Percentiles rank a stretch among this genome's conserved stretches.
Conservation (phyloP, 371 early-diverging fungal species). For the Nematocida sp. region DNA sequence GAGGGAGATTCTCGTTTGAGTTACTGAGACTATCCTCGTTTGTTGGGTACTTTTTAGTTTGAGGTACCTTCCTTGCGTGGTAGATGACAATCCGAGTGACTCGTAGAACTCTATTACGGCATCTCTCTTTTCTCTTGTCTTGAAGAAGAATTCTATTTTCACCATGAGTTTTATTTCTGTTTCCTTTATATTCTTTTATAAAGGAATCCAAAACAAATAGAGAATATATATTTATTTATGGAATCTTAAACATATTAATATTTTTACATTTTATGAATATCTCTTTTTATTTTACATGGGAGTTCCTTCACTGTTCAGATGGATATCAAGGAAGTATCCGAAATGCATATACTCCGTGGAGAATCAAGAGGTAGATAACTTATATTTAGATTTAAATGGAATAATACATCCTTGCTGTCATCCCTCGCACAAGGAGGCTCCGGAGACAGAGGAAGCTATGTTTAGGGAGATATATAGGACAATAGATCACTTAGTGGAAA, state of each 20-base stretch:
- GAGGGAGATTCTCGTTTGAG: slow-evolving; percentile 39
- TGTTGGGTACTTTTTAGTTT: slow-evolving; percentile 20
- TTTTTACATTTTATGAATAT: neutral
- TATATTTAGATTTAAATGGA: slow-evolving; percentile 98
- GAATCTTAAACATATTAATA: neutral
- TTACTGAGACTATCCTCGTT: slow-evolving; percentile 45
- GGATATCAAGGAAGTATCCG: slow-evolving; percentile 88
- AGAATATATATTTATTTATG: neutral
- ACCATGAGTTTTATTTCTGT: too few relatives aligned
- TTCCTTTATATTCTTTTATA: neutral
- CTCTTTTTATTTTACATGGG: slow-evolving; percentile 63
- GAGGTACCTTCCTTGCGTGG: slow-evolving; percentile 31
- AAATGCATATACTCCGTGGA: slow-evolving; percentile 69
- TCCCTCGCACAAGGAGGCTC: slow-evolving; percentile 66
- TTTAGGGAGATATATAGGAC: slow-evolving; percentile 75
- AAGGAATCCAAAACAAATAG: neutral
- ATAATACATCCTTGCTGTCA: slow-evolving; percentile 96
- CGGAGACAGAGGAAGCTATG: slow-evolving; percentile 75
- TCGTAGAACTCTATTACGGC: slow-evolving; percentile 43
- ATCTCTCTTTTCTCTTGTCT: slow-evolving; percentile 42
- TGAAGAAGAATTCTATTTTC: slow-evolving; percentile 50
- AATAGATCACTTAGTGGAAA: slow-evolving; percentile 81
- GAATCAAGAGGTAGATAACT: slow-evolving; percentile 74
- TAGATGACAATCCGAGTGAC: slow-evolving; percentile 35
- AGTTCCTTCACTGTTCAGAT: slow-evolving; percentile 70